A percentile compares a stretch with the other conserved stretches of the same genome.
These are phyloP conservation scores for Camellia sinensis DNA, from an alignment of 148 eudicot species.

Conservation along the genomic window DNA sequence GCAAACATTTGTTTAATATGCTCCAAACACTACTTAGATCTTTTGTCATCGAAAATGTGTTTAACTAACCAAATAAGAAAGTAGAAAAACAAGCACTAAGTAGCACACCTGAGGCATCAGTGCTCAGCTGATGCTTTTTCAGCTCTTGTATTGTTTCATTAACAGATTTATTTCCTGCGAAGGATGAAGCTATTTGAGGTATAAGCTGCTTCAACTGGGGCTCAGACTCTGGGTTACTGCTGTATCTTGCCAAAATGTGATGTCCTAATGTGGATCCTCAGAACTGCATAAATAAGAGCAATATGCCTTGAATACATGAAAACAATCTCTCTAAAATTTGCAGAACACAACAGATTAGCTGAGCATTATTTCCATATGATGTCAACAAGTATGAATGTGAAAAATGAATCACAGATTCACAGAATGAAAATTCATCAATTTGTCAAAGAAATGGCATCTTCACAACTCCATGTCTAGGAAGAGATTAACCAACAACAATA, in stretches of 20 bases:
- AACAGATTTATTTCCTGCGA: conserved; percentile 59
- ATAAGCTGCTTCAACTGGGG: conserved; percentile 62
- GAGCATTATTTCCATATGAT: neutral
- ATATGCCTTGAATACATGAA: neutral
- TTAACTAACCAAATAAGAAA: no score
- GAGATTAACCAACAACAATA: no score
- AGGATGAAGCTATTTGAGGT: conserved; percentile 70
- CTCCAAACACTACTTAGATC: no score
- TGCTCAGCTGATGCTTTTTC: conserved; percentile 56
- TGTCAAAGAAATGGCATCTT: neutral
- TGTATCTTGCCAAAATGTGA: conserved; percentile 38
- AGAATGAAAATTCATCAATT: neutral
- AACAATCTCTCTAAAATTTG: neutral
- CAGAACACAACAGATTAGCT: neutral
- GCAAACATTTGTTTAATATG: no score
- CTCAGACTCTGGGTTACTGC: conserved; percentile 62
- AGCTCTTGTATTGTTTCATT: conserved; percentile 56
- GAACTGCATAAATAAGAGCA: neutral
- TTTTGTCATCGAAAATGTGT: no score
- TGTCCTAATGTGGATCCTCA: neutral
- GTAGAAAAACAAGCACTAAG: conserved; percentile 7
- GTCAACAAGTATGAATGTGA: neutral
- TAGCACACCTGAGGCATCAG: conserved; percentile 32
- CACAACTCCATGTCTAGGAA: no score
- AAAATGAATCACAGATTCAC: neutral